phyloP scores from a whole-genome alignment of 2,329 filamentous ascomycete species.

The Stachybotrys echinatus region DNA sequence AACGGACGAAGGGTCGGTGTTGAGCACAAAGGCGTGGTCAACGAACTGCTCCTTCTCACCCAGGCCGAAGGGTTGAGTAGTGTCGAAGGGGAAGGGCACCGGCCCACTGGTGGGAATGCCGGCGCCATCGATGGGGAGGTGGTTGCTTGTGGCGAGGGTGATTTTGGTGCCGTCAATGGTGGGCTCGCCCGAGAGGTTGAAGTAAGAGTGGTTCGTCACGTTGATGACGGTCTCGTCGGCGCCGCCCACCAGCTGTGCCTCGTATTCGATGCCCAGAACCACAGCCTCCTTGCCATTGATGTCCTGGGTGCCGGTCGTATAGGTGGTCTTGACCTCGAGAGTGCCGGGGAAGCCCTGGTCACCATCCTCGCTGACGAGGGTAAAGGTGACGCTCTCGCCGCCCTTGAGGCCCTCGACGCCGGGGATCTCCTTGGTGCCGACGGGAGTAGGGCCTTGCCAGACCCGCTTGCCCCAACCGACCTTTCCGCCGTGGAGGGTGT shows the following conservation, averaged over 20 bases:
- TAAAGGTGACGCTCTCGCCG: conserved; percentile 63
- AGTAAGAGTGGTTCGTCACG: conserved; percentile 91
- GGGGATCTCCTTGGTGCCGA: conserved; percentile 45
- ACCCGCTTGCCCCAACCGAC: conserved; percentile 77
- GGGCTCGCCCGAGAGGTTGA: conserved; percentile 53
- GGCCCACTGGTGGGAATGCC: conserved; percentile 71
- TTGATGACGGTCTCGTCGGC: conserved; percentile 88
- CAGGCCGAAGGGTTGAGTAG: conserved; percentile 65
- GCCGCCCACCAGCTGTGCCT: conserved; percentile 73
- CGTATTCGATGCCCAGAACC: conserved; percentile 81
- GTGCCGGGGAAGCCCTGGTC: conserved; percentile 90
- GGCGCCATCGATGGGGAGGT: conserved; percentile 68
- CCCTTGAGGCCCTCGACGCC: conserved; percentile 48
- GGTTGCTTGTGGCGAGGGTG: conserved; percentile 58
- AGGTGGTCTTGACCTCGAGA: conserved; percentile 71
- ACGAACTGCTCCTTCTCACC: conserved; percentile 67
- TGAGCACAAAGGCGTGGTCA: conserved; percentile 86
- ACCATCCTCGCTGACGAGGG: conserved; percentile 65
- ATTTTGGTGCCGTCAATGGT: conserved; percentile 56
- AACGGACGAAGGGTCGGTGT: conserved; percentile 53
- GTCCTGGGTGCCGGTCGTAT: conserved; percentile 67
- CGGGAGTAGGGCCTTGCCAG: conserved; percentile 65
- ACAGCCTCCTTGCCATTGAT: conserved; percentile 58
- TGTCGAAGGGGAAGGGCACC: conserved; percentile 57
- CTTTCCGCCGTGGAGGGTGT: conserved; percentile 68